Percentiles rank a stretch among this genome's conserved stretches.
phyloP scores from a whole-genome alignment of 352 stramenopile genomes.

The Globisporangium spinosum region DNA sequence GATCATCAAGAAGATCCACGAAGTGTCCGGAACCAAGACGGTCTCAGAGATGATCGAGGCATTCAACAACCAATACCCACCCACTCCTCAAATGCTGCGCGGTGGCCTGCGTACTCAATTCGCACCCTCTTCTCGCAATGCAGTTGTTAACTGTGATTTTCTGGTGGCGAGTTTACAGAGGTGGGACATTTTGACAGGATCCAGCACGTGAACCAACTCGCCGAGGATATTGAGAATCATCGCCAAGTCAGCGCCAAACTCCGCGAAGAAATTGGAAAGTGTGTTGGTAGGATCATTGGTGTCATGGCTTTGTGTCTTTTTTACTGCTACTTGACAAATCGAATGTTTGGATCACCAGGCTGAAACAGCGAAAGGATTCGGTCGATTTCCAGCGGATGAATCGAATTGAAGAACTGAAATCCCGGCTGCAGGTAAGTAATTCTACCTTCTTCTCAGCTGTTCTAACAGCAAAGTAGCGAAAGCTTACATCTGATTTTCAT shows the following conservation, averaged over 20 bases:
- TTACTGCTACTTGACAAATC: not conserved
- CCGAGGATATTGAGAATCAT: constrained; percentile 79
- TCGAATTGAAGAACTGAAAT: constrained; percentile 64
- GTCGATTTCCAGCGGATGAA: constrained; percentile 77
- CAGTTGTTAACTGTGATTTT: constrained; percentile 15
- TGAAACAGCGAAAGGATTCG: constrained; percentile 82
- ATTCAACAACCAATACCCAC: constrained; percentile 81
- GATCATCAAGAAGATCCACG: constrained; percentile 81
- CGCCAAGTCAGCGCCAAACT: constrained; percentile 62
- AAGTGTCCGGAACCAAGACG: constrained; percentile 71
- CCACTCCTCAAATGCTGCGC: not conserved
- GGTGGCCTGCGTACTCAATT: not conserved
- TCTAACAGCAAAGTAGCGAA: not conserved
- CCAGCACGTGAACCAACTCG: constrained; percentile 77
- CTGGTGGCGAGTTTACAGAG: constrained; percentile 30
- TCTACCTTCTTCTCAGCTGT: not conserved
- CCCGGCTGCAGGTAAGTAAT: constrained; percentile 38
- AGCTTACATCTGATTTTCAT: not conserved
- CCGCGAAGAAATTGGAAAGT: constrained; percentile 79
- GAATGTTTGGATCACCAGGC: constrained; percentile 23
- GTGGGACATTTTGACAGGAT: constrained; percentile 80
- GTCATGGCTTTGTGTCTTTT: not conserved
- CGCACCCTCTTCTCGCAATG: not conserved
- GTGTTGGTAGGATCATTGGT: constrained; percentile 14
- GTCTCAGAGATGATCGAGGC: constrained; percentile 82